Evolutionary conservation across 78 protist species (phyloP), one percentile per base, ranked within the genome.

Genomic region (Dictyostelium purpureum): DNA sequence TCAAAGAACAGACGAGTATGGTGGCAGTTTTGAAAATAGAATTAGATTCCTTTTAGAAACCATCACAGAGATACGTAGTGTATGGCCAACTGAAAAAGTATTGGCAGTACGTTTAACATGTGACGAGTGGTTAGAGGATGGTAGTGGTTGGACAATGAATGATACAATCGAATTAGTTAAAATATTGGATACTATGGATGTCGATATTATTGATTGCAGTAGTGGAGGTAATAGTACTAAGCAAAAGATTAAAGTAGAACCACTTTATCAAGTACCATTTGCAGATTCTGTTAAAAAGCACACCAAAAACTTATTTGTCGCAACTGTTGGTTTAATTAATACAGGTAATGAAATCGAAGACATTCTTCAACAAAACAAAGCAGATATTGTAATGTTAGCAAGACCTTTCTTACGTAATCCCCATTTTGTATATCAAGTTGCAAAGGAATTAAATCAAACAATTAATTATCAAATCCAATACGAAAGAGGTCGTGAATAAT

Each of bases 1-100:
- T 88, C 45, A 88, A 35, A 65, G 99, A 35, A 96, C 96, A 9
- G 99, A 97, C 75, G 67, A 87, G 10, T 97, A 96, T 75, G 99
- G 99, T 28, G 99, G 99, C 21, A 43, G 88, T 40, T 51, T 95
- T 59, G 96, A 82, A 56, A 89, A 94, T 89, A 89, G 99, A 67
- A 18, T 38, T 28, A 90, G 94, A 61, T 87, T 97, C 73, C 74
- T 73, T 0, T 28, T 70, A 0, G 96, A 94, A 31, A 56, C 71
- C 31, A 65, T 83, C 0, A 52, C 40, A 26, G 80, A n/a, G 1
- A 31, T 83, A 42, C n/a, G 90, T 40, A 21, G 61, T 16, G 57
- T 70, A 21, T 83, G 80, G 80, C 81, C 81, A 47, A 52, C 35
- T 47, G 52, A 67, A 12, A 71, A 71, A 28, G 40, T 66, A n/a